Evolutionary conservation across 805 yeast genomes (phyloP), one percentile per base, ranked within the genome.

Genomic region (Kluyveromyces dobzhanskii): DNA sequence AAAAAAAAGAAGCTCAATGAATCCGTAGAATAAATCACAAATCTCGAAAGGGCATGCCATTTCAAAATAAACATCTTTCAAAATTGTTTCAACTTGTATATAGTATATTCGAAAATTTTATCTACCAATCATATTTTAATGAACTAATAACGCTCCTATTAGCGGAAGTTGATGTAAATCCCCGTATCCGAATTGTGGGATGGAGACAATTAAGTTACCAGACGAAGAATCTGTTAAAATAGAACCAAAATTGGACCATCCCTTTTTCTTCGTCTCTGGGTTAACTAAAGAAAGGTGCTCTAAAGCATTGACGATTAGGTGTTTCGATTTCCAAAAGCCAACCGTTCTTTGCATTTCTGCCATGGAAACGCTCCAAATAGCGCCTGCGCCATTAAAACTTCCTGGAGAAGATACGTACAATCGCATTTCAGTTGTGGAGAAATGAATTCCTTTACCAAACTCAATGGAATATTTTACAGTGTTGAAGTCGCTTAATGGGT

Each of bases 341-440:
- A 46, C 44, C 5, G 45, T 10, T 11, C 32, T 23, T 17, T 42
- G 29, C 12, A 51, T 30, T 16, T 45, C 48, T 35, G 30, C 27
- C 37, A 70, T 40, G 3, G 56, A 40, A 1, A 72, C 40, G 26
- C 49, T 47, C 69, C 76, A 77, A 3, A 78, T 56, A 0, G 70
- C 68, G 1, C 78, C 80, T 19, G 35, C 40, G 4, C 48, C 51
- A 9, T 41, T 38, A 26, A 46, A 41, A 39, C 54, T 53, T 2
- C 71, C 73, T 1, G 75, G 71, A 0, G 76, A 66, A 0, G 75
- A 60, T 2, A 71, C 48, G 36, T 57, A 58, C 17, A 72, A 48
- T 6, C 16, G n/a, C n/a, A n/a, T n/a, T n/a, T n/a, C n/a, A n/a
- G n/a, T n/a, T n/a, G n/a, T n/a, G n/a, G 24, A 45, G 28, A 43